phyloP scores from a whole-genome alignment of 345 rosid genomes.

The Corchorus olitorius region DNA sequence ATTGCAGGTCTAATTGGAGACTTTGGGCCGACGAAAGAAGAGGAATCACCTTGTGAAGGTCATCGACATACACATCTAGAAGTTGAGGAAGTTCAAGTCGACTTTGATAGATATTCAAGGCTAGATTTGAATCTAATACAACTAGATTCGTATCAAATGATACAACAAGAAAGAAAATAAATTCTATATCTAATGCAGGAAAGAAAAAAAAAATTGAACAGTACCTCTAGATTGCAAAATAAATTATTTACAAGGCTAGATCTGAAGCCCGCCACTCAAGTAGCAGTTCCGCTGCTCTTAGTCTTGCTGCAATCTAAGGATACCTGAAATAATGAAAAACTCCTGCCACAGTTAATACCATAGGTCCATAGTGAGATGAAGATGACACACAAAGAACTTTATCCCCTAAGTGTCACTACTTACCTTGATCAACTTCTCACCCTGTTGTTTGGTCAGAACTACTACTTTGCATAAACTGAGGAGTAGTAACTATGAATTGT shows the following conservation, averaged over 20 bases:
- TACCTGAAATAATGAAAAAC: constrained; percentile 42
- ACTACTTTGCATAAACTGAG: constrained; percentile 76
- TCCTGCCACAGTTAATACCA: not conserved
- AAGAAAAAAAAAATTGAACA: not conserved
- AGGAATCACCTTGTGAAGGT: too few relatives aligned
- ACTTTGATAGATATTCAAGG: too few relatives aligned
- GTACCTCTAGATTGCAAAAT: constrained; percentile 87
- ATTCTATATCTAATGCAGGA: not conserved
- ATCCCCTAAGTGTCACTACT: constrained; percentile 23
- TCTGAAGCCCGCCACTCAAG: constrained; percentile 79
- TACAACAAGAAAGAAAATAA: not conserved
- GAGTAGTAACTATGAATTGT: constrained; percentile 70
- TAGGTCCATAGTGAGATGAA: constrained; percentile 4
- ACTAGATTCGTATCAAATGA: too few relatives aligned
- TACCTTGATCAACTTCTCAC: constrained; percentile 65
- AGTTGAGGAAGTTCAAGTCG: too few relatives aligned
- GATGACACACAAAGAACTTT: not conserved
- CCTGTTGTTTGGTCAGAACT: constrained; percentile 85
- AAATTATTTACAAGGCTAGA: constrained; percentile 79
- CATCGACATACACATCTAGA: too few relatives aligned
- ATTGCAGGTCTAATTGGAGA: too few relatives aligned
- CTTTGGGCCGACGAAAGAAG: too few relatives aligned
- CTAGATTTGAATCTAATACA: too few relatives aligned
- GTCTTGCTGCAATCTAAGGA: constrained; percentile 79
- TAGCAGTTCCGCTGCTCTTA: constrained; percentile 79